Evolutionary conservation across 2,329 filamentous ascomycete species (phyloP).

Genomic region (Botrytis tulipae): DNA sequence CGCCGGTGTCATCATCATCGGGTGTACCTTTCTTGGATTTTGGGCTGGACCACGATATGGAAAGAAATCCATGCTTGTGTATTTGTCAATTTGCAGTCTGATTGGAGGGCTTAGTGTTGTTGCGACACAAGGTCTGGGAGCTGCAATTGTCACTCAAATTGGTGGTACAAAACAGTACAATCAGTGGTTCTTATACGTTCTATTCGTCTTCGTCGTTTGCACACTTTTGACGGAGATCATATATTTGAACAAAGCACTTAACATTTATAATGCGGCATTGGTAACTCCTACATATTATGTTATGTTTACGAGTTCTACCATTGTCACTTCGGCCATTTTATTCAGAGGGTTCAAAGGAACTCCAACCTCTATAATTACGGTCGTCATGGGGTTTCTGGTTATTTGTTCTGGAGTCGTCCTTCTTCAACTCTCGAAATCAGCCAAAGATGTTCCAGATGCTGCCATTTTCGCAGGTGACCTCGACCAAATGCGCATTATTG

Average conservation of each 20-base stretch:
- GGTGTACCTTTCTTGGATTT: slow-evolving; percentile 67
- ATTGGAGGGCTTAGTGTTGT: slow-evolving; percentile 93
- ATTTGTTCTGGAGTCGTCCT: slow-evolving; percentile 93
- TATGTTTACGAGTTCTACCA: slow-evolving; percentile 94
- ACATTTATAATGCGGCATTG: slow-evolving; percentile 92
- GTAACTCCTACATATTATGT: slow-evolving; percentile 99
- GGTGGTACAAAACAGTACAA: slow-evolving; percentile 86
- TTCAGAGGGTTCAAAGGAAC: slow-evolving; percentile 94
- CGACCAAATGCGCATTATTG: slow-evolving; percentile 92
- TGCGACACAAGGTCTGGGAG: slow-evolving; percentile 86
- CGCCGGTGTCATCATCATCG: slow-evolving; percentile 77
- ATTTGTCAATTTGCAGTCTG: slow-evolving; percentile 93
- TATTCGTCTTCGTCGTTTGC: slow-evolving; percentile 85
- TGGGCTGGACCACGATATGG: slow-evolving; percentile 86
- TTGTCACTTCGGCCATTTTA: slow-evolving; percentile 87
- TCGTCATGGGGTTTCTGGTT: slow-evolving; percentile 88
- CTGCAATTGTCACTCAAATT: slow-evolving; percentile 85
- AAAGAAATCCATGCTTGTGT: slow-evolving; percentile 97
- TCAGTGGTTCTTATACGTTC: slow-evolving; percentile 93
- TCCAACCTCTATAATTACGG: slow-evolving; percentile 74
- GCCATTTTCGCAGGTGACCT: slow-evolving; percentile 91
- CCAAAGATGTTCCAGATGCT: slow-evolving; percentile 93
- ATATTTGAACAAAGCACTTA: slow-evolving; percentile 96
- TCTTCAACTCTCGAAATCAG: slow-evolving; percentile 94
- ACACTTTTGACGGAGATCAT: slow-evolving; percentile 93